A percentile compares a stretch with the other conserved stretches of the same genome.
Evolutionary conservation across 257 asterid species (phyloP).

Genomic region (Plantago major): DNA sequence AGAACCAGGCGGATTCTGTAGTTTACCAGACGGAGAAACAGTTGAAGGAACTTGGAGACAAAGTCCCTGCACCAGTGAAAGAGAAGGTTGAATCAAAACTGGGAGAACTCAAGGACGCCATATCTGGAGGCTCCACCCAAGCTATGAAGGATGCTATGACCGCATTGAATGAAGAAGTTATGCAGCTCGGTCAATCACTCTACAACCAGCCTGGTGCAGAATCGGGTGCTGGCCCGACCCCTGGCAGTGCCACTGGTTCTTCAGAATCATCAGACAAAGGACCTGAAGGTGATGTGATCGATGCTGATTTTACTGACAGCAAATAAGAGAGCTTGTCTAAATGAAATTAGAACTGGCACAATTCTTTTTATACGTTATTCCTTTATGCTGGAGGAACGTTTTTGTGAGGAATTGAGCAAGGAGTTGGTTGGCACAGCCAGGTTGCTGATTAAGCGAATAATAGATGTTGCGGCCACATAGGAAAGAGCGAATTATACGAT

Average conservation of each 20-base stretch:
- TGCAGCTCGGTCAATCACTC: slow-evolving; percentile 94
- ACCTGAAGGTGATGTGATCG: slow-evolving; percentile 87
- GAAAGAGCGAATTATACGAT: too few species aligned
- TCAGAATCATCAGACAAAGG: slow-evolving; percentile 73
- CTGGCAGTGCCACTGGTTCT: slow-evolving; percentile 45
- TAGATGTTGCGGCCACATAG: too few species aligned
- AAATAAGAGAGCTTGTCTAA: slow-evolving; percentile 38
- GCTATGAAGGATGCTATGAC: slow-evolving; percentile 86
- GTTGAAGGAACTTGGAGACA: slow-evolving; percentile 92
- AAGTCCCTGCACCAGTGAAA: slow-evolving; percentile 83
- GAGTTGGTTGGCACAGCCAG: too few species aligned
- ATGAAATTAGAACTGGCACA: neutral
- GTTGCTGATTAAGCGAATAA: too few species aligned
- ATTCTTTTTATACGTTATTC: neutral
- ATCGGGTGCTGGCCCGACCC: slow-evolving; percentile 66
- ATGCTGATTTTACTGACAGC: slow-evolving; percentile 97
- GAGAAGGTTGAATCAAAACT: slow-evolving; percentile 94
- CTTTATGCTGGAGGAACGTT: slow-evolving; percentile 17
- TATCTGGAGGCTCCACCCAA: slow-evolving; percentile 77
- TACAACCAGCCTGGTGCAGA: slow-evolving; percentile 82
- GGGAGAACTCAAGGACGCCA: slow-evolving; percentile 81
- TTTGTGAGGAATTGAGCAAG: slow-evolving; percentile 21
- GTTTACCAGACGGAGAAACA: slow-evolving; percentile 98
- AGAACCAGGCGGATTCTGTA: slow-evolving; percentile 92
- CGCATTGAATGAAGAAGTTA: slow-evolving; percentile 92